These are phyloP conservation scores for Collybia mongolica DNA, from an alignment of 768 basidiomycete genomes.

Conservation along the genomic window DNA sequence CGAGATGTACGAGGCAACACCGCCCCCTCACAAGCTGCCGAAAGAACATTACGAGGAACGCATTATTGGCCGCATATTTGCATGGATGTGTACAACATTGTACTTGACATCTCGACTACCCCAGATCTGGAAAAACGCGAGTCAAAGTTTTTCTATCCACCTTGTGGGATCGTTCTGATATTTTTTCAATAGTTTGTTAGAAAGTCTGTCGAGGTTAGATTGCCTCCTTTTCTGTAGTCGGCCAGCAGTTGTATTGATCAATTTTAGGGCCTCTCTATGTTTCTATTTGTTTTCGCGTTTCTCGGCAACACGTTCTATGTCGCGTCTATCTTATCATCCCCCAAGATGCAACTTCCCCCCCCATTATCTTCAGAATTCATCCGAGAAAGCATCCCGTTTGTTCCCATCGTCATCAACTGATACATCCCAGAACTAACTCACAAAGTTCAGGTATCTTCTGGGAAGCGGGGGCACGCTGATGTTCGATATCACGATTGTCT, in stretches of 20 bases:
- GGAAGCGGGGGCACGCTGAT: slow-evolving; percentile 92
- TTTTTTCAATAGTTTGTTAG: slow-evolving; percentile 65
- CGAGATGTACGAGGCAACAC: too few species aligned
- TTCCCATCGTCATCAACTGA: slow-evolving; percentile 15
- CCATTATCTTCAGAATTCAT: slow-evolving; percentile 66
- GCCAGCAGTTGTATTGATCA: slow-evolving; percentile 3
- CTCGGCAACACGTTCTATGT: slow-evolving; percentile 94
- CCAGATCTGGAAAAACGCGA: slow-evolving; percentile 98
- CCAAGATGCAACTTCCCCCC: slow-evolving; percentile 55
- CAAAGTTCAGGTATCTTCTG: slow-evolving; percentile 65
- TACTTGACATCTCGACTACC: slow-evolving; percentile 94
- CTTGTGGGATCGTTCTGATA: slow-evolving; percentile 1
- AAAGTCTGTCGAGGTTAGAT: slow-evolving; percentile 80
- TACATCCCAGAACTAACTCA: slow-evolving; percentile 1
- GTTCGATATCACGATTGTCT: slow-evolving; percentile 91
- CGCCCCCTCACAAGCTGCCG: slow-evolving; percentile 8
- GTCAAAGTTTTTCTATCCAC: slow-evolving; percentile 28
- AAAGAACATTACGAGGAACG: slow-evolving; percentile 45
- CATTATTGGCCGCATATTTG: slow-evolving; percentile 84
- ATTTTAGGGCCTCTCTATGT: slow-evolving; percentile 84
- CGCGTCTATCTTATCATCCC: slow-evolving; percentile 81
- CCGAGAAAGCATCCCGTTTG: slow-evolving; percentile 83
- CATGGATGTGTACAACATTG: slow-evolving; percentile 91
- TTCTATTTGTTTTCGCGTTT: slow-evolving; percentile 92
- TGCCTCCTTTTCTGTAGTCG: not conserved